Conservation (phyloP, 2,329 filamentous ascomycete genomes). For the Xylaria multiplex region DNA sequence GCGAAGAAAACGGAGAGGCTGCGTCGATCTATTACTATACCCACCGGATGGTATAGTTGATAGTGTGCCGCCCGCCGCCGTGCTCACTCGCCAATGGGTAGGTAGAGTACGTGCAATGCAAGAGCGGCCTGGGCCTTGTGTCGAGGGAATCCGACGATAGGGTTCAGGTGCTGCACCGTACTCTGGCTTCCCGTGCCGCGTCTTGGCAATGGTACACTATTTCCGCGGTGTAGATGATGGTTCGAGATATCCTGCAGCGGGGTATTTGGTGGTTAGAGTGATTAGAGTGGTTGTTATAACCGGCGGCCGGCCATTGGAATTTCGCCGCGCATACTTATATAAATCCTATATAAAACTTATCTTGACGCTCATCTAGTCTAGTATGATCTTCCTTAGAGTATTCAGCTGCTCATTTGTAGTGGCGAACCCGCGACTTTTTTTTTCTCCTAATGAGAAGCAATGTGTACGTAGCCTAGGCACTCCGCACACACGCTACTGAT, state of each 20-base stretch:
- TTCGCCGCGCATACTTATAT: conserved; percentile 16
- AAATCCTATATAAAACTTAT: neutral
- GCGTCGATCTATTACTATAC: conserved; percentile 20
- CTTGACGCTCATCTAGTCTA: conserved; percentile 4
- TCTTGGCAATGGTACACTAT: conserved; percentile 34
- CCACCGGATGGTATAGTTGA: neutral
- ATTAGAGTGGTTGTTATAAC: conserved; percentile 21
- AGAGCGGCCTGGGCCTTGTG: conserved; percentile 16
- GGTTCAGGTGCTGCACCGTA: conserved; percentile 25
- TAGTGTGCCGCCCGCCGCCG: conserved; percentile 4
- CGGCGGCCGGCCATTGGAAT: conserved; percentile 8
- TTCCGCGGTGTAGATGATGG: neutral
- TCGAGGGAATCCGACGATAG: conserved; percentile 28
- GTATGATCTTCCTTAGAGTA: neutral
- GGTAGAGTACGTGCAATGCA: conserved; percentile 19
- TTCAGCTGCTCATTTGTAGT: neutral
- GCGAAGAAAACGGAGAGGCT: conserved; percentile 7
- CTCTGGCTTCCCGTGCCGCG: conserved; percentile 34
- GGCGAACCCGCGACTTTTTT: conserved; percentile 1
- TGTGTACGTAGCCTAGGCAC: too few relatives aligned
- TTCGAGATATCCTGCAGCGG: conserved; percentile 25
- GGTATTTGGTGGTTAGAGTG: conserved; percentile 17
- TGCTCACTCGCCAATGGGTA: neutral
- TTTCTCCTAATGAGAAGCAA: neutral
- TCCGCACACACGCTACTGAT: too few relatives aligned